phyloP scores from a whole-genome alignment of 257 asterid species.

The Petrea volubilis region DNA sequence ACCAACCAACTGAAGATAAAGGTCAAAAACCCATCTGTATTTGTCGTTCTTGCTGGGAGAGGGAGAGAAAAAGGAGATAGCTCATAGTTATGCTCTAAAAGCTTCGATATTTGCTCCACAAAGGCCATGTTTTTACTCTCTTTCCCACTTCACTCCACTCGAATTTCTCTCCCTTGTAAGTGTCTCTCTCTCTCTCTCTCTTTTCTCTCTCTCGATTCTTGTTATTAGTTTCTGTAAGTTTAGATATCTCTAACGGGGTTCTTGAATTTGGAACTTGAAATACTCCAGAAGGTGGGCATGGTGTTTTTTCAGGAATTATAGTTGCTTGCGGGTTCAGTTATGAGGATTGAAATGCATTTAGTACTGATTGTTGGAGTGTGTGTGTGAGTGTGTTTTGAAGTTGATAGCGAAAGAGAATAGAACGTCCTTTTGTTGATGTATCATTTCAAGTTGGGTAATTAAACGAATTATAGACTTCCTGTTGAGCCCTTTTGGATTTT shows the following conservation, averaged over 20 bases:
- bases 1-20: constrained; percentile 33
- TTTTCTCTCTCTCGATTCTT: neutral
- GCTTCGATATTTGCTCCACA: constrained; percentile 20
- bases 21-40: neutral
- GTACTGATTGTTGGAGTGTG: neutral
- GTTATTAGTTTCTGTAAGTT: neutral
- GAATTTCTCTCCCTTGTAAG: constrained; percentile 39
- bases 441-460: neutral
- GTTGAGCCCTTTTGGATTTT: neutral
- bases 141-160: constrained; percentile 34
- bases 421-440: constrained; percentile 4
- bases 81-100: constrained; percentile 21
- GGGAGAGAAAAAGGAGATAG: neutral
- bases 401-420: neutral
- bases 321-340: neutral
- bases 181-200: constrained; percentile 30
- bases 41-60: neutral
- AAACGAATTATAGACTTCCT: neutral
- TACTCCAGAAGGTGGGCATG: neutral
- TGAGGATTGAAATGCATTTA: neutral
- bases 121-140: constrained; percentile 48
- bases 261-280: constrained; percentile 6
- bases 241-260: neutral
- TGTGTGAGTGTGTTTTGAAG: neutral
- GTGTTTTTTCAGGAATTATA: neutral